phyloP scores from a whole-genome alignment of 129 eudicot genomes.

The Pulicaria dysenterica region DNA sequence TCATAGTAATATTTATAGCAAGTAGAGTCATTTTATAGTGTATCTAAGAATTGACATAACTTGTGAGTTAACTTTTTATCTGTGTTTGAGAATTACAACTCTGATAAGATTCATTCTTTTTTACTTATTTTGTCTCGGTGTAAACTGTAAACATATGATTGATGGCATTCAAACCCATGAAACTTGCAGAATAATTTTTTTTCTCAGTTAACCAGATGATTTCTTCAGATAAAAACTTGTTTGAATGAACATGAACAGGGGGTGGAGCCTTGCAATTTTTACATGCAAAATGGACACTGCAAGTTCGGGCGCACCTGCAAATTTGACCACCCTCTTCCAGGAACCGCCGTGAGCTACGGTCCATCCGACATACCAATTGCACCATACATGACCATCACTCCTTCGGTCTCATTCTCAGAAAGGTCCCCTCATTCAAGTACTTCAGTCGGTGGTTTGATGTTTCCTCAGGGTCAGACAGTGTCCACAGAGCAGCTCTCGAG shows the following conservation, averaged over 20 bases:
- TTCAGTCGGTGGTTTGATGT: conserved; percentile 40
- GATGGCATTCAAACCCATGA: background rate
- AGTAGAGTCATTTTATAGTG: too few relatives aligned
- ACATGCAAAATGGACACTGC: conserved; percentile 84
- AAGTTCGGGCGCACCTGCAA: conserved; percentile 87
- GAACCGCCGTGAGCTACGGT: conserved; percentile 43
- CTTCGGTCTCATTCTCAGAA: conserved; percentile 51
- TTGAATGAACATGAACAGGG: conserved; percentile 60
- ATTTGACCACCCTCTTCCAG: conserved; percentile 80
- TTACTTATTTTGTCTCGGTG: background rate
- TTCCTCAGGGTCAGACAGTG: conserved; percentile 41
- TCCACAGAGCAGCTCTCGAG: conserved; percentile 40
- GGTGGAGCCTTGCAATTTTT: conserved; percentile 82
- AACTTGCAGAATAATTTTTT: background rate
- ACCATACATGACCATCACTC: conserved; percentile 50
- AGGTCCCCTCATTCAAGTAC: conserved; percentile 49
- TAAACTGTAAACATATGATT: background rate
- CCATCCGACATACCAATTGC: conserved; percentile 70
- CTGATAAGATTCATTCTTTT: too few relatives aligned
- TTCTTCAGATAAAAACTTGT: background rate
- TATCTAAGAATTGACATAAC: too few relatives aligned
- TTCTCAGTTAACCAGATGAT: conserved; percentile 4
- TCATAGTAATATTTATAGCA: too few relatives aligned
- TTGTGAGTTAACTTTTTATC: too few relatives aligned
- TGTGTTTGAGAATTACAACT: too few relatives aligned